Evolutionary conservation across 2,329 filamentous ascomycete genomes (phyloP).

Genomic region (Aureobasidium leucospermi): DNA sequence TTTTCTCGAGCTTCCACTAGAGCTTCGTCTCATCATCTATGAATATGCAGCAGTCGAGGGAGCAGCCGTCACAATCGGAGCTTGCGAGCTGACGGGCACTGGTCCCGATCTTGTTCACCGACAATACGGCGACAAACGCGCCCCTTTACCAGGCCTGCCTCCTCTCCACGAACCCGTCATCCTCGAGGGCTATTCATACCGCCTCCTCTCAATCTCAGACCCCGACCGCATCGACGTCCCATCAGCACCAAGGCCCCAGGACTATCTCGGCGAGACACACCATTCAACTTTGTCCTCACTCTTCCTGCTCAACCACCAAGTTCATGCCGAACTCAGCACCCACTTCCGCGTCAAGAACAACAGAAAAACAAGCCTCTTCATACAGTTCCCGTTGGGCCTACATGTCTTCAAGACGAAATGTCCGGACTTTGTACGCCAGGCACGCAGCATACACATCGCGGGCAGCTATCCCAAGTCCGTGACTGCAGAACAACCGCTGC

Average conservation of each 20-base stretch:
- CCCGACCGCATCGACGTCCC: conserved; percentile 22
- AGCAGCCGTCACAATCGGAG: conserved; percentile 33
- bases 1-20: conserved; percentile 30
- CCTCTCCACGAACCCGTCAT: conserved; percentile 30
- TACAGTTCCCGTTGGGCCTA: conserved; percentile 35
- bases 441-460: conserved; percentile 33
- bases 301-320: conserved; percentile 24
- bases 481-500: conserved; percentile 16
- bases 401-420: conserved; percentile 32
- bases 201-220: conserved; percentile 26
- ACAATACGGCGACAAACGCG: conserved; percentile 20
- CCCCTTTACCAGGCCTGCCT: conserved; percentile 32
- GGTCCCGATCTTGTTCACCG: conserved; percentile 26
- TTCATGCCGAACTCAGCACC: conserved; percentile 30
- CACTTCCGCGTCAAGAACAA: conserved; percentile 24
- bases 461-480: conserved; percentile 28
- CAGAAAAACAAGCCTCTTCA: conserved; percentile 32
- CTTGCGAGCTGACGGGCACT: conserved; percentile 27
- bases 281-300: conserved; percentile 16
- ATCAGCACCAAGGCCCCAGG: neutral
- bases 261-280: conserved; percentile 9
- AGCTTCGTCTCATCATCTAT: conserved; percentile 37
- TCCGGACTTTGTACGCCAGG: conserved; percentile 34
- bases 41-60: conserved; percentile 31
- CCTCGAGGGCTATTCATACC: conserved; percentile 25